phyloP scores from a whole-genome alignment of 2,329 filamentous ascomycete genomes.

The Alternaria postmessia region DNA sequence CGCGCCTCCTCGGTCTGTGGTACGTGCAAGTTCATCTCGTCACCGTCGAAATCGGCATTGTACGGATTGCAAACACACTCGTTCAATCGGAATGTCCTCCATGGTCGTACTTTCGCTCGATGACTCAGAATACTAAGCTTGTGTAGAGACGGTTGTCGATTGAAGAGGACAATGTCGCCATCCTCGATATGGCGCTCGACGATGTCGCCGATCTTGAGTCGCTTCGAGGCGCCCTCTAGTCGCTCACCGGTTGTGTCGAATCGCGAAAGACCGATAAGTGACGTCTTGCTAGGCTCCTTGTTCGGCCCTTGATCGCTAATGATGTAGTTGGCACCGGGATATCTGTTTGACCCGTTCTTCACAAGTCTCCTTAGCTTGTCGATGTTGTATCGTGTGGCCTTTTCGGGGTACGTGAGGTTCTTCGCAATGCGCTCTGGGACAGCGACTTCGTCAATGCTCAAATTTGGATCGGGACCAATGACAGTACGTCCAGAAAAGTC shows the following conservation, averaged over 20 bases:
- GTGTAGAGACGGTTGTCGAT: constrained; percentile 95
- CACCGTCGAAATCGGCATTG: constrained; percentile 98
- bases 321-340: constrained; percentile 88
- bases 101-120: constrained; percentile 89
- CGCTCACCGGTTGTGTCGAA: constrained; percentile 62
- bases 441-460: constrained; percentile 92
- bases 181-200: constrained; percentile 96
- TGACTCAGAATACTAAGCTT: constrained; percentile 99
- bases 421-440: constrained; percentile 92
- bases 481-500: constrained; percentile 98
- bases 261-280: constrained; percentile 65
- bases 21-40: constrained; percentile 99
- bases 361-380: constrained; percentile 80
- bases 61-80: constrained; percentile 98
- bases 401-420: constrained; percentile 94
- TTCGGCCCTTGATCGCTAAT: constrained; percentile 66
- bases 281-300: constrained; percentile 68
- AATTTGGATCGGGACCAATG: constrained; percentile 95
- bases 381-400: constrained; percentile 84
- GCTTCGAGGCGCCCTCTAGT: constrained; percentile 73
- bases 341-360: constrained; percentile 75
- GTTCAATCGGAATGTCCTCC: constrained; percentile 95
- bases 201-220: constrained; percentile 82
- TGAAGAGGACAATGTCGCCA: constrained; percentile 95
- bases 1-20: constrained; percentile 97